phyloP scores from a whole-genome alignment of 164 flowering plant genomes.

The Sextonia rubra region DNA sequence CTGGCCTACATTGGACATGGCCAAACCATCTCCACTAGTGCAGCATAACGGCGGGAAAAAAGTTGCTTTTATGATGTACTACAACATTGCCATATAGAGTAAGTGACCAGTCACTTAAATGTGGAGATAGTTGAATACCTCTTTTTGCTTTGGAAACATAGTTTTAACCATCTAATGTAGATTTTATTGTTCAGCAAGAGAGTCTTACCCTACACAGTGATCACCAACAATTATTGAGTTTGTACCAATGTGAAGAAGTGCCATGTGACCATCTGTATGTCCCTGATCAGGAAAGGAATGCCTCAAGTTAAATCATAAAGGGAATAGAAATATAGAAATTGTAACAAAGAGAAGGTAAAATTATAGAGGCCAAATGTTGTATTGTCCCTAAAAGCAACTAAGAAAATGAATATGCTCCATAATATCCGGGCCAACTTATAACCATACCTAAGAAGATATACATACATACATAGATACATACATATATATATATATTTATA shows the following conservation, averaged over 20 bases:
- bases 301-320: background rate
- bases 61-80: background rate
- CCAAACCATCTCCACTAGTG: no score
- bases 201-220: slow-evolving; percentile 95
- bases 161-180: background rate
- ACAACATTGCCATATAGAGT: background rate
- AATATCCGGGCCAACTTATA: background rate
- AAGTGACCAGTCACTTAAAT: background rate
- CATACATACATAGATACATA: no score
- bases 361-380: background rate
- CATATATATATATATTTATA: no score
- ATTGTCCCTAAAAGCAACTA: background rate
- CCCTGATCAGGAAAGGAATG: slow-evolving; percentile 48
- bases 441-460: background rate
- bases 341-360: background rate
- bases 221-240: slow-evolving; percentile 86
- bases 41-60: no score
- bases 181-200: slow-evolving; percentile 1
- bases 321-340: background rate
- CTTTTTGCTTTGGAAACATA: background rate
- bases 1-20: no score
- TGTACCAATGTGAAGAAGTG: slow-evolving; percentile 64
- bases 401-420: background rate
- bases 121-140: background rate
- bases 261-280: slow-evolving; percentile 95